A percentile compares a stretch with the other conserved stretches of the same genome.
These are phyloP conservation scores for Cryptococcus amylolentus DNA, from an alignment of 1,284 basidiomycete genomes.

Conservation along the genomic window DNA sequence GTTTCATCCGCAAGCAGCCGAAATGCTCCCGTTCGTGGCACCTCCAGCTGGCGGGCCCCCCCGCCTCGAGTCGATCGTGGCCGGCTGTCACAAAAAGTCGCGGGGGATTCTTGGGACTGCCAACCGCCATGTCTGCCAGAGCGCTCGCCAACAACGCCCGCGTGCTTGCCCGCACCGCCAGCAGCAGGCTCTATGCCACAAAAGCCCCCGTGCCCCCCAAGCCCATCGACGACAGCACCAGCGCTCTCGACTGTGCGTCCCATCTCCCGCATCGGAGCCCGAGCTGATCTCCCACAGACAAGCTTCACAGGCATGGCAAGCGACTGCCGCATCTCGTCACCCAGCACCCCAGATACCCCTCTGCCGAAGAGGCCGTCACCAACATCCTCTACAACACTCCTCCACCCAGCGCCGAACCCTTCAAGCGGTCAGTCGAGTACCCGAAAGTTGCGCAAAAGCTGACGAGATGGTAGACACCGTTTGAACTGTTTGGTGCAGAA, in stretches of 20 bases:
- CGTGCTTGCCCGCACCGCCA: conserved; percentile 6
- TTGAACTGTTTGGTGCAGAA: conserved; percentile 99
- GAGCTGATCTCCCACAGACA: conserved; percentile 38
- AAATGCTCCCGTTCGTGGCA: too few species aligned
- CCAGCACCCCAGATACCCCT: conserved; percentile 47
- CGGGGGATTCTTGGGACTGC: not conserved
- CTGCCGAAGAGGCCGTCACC: conserved; percentile 89
- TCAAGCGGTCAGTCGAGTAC: conserved; percentile 69
- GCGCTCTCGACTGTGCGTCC: conserved; percentile 89
- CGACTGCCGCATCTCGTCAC: conserved; percentile 42
- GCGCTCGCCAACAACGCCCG: conserved; percentile 14
- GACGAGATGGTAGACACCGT: conserved; percentile 63
- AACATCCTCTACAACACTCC: conserved; percentile 96
- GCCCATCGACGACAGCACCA: conserved; percentile 82
- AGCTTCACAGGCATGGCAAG: conserved; percentile 40
- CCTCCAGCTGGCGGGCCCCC: not conserved
- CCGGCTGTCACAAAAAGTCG: not conserved
- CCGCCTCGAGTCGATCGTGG: not conserved
- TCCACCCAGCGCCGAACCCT: conserved; percentile 85
- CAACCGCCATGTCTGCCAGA: conserved; percentile 17
- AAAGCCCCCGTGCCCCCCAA: conserved; percentile 33
- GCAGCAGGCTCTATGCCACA: conserved; percentile 21
- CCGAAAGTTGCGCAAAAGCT: not conserved
- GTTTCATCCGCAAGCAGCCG: too few species aligned
- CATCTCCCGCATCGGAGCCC: not conserved